Evolutionary conservation across 192 early-diverging fungal species (phyloP).

Genomic region (Martensiomyces pterosporus): DNA sequence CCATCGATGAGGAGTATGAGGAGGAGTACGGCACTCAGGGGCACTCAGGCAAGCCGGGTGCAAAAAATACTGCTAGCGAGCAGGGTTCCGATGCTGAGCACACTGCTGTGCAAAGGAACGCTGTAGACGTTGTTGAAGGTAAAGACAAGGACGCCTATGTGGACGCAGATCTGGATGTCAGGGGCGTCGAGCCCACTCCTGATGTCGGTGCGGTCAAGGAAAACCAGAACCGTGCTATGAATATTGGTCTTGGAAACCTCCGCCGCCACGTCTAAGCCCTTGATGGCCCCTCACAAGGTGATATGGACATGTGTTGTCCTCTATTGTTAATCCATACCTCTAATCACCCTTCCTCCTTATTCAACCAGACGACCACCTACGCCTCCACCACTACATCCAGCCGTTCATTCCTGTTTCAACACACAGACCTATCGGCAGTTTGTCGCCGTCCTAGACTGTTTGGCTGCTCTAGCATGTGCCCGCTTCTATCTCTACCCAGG

Average conservation of each 20-base stretch:
- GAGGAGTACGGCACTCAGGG: conserved; percentile 28
- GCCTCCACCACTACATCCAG: too few species aligned
- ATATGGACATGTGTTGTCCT: too few species aligned
- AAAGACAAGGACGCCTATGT: not conserved
- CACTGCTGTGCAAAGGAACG: conserved; percentile 19
- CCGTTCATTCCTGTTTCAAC: too few species aligned
- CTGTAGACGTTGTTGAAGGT: not conserved
- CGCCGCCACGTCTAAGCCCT: conserved; percentile 29
- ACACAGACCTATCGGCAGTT: too few species aligned
- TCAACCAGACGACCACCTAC: too few species aligned
- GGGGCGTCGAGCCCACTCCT: conserved; percentile 26
- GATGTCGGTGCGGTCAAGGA: conserved; percentile 35
- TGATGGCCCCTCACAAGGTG: too few species aligned
- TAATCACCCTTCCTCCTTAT: too few species aligned
- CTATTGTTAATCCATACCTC: too few species aligned
- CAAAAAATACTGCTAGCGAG: not conserved
- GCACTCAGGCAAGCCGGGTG: not conserved
- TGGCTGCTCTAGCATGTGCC: too few species aligned
- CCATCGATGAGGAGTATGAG: conserved; percentile 43
- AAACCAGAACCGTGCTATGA: conserved; percentile 43
- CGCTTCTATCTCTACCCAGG: too few species aligned
- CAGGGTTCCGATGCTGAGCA: not conserved
- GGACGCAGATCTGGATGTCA: conserved; percentile 13
- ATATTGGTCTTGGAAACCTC: conserved; percentile 45
- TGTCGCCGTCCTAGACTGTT: too few species aligned